Evolutionary conservation across 805 yeast genomes (phyloP).

Genomic region (Starmerella sp.): DNA sequence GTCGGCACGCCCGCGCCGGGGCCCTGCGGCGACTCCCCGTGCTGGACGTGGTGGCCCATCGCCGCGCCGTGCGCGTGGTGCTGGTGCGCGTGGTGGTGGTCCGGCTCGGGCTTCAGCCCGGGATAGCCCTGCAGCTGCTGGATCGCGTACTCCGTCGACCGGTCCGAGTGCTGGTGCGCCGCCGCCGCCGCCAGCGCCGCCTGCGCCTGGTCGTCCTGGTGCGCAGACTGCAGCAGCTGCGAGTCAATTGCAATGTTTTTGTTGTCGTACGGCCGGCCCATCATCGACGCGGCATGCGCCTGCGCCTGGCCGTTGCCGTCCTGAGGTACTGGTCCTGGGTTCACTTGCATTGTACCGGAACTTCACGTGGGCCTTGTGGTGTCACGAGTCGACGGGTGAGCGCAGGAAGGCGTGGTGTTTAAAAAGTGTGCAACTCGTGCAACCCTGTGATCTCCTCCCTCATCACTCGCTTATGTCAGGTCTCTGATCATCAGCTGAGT

Average conservation of each 20-base stretch:
- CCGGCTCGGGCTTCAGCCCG: conserved; percentile 16
- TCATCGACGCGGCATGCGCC: conserved; percentile 11
- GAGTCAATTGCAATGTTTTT: conserved; percentile 20
- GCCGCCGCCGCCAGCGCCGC: conserved; percentile 19
- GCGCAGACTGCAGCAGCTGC: conserved; percentile 20
- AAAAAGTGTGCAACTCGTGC: background rate
- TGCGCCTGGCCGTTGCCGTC: conserved; percentile 15
- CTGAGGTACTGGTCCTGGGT: conserved; percentile 19
- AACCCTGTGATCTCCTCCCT: background rate
- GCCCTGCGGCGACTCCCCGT: conserved; percentile 1
- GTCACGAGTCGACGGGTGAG: conserved; percentile 14
- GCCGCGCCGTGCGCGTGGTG: conserved; percentile 6
- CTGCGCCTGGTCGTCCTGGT: conserved; percentile 19
- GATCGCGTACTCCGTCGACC: conserved; percentile 21
- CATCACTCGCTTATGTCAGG: background rate
- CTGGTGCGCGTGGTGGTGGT: conserved; percentile 10
- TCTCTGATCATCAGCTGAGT: conserved; percentile 1
- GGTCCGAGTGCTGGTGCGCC: conserved; percentile 19
- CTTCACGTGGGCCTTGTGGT: conserved; percentile 22
- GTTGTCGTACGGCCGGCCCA: conserved; percentile 20
- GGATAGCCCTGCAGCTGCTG: conserved; percentile 21
- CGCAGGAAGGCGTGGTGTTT: background rate
- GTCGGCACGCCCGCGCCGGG: conserved; percentile 7
- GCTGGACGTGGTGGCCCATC: background rate
- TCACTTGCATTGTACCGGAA: conserved; percentile 16